Conservation (phyloP, 2,329 filamentous ascomycete genomes). For the Epichloe glyceriae region DNA sequence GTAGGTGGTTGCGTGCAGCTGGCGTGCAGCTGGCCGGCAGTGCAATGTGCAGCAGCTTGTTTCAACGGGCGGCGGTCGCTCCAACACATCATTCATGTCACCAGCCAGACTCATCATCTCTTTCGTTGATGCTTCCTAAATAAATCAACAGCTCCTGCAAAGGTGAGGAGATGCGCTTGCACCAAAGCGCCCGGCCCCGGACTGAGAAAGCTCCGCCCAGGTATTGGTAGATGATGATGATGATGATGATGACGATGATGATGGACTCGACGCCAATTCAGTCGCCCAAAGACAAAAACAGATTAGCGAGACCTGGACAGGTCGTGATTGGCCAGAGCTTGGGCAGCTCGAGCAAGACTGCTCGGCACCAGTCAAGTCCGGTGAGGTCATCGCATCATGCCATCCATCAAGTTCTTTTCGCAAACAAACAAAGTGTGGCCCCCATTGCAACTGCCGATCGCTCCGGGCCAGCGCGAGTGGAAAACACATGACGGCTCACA, state of each 20-base stretch:
- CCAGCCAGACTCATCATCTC: background rate
- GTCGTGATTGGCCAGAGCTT: background rate
- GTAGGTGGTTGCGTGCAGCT: background rate
- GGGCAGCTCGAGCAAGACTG: background rate
- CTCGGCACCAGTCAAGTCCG: conserved; percentile 2
- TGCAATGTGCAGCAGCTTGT: too few species aligned
- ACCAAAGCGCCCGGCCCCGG: background rate
- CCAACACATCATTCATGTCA: too few species aligned
- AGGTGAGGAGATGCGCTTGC: background rate
- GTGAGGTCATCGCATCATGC: conserved; percentile 7
- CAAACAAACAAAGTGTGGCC: background rate
- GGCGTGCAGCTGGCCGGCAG: too few species aligned
- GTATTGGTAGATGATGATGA: too few species aligned
- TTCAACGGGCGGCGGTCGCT: background rate
- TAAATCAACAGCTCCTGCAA: background rate
- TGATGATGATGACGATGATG: background rate
- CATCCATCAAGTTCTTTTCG: background rate
- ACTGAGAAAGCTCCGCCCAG: background rate
- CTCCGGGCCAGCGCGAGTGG: background rate
- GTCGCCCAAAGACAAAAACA: background rate
- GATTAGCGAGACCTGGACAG: background rate
- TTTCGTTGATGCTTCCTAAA: too few species aligned
- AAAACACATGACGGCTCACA: background rate
- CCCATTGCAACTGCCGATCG: conserved; percentile 6
- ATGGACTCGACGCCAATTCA: background rate